phyloP scores from a whole-genome alignment of 306 rosid species.

The Alnus glutinosa region DNA sequence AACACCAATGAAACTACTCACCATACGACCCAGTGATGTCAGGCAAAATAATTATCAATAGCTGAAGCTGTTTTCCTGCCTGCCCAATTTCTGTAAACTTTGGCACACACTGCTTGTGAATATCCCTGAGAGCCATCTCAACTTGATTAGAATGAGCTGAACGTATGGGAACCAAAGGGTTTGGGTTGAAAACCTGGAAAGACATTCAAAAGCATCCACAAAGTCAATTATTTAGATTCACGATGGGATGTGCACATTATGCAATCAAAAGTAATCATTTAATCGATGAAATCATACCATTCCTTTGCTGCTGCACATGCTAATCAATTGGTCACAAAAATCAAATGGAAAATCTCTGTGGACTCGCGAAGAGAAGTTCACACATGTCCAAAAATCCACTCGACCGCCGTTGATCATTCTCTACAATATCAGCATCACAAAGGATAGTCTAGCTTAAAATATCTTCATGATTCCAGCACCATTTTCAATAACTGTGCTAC shows the following conservation, averaged over 20 bases:
- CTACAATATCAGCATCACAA: constrained; percentile 32
- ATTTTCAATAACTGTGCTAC: no score
- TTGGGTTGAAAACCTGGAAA: constrained; percentile 37
- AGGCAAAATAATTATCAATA: constrained; percentile 72
- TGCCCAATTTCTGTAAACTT: constrained; percentile 10
- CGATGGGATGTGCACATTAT: neutral
- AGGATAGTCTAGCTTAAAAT: neutral
- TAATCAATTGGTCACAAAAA: constrained; percentile 38
- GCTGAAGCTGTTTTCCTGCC: constrained; percentile 34
- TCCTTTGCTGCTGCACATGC: constrained; percentile 67
- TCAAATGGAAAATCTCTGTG: neutral
- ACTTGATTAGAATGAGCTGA: constrained; percentile 21
- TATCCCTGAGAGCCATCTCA: constrained; percentile 38
- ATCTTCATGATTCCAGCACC: no score
- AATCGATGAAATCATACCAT: constrained; percentile 48
- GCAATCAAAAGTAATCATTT: neutral
- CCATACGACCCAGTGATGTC: constrained; percentile 63
- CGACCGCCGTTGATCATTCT: constrained; percentile 69
- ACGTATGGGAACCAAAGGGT: constrained; percentile 40
- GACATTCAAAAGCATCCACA: neutral
- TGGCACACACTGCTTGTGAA: constrained; percentile 28
- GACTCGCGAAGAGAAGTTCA: constrained; percentile 43
- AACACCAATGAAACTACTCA: constrained; percentile 25
- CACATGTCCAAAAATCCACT: constrained; percentile 51
- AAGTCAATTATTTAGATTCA: neutral